phyloP scores from a whole-genome alignment of 208 protist species.

The Herpetomonas tarakana region DNA sequence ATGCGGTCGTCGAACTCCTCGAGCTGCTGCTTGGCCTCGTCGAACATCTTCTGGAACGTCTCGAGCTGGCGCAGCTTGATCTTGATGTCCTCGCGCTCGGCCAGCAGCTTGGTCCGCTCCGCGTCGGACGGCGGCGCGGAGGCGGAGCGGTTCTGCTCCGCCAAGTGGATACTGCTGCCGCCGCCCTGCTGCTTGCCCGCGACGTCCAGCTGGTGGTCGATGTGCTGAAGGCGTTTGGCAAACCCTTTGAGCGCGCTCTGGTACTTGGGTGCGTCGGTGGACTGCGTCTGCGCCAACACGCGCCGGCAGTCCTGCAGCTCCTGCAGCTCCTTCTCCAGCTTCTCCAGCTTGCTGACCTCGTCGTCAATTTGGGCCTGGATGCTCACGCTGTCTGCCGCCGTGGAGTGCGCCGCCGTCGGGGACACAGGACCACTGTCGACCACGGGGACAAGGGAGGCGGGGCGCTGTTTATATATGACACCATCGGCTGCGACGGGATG shows the following conservation, averaged over 20 bases:
- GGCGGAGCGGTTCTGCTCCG: too few relatives aligned
- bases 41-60: slow-evolving; percentile 38
- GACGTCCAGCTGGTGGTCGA: slow-evolving; percentile 24
- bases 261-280: slow-evolving; percentile 40
- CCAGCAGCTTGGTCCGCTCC: slow-evolving; percentile 11
- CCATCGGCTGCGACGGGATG: background rate
- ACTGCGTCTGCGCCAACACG: slow-evolving; percentile 23
- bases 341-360: slow-evolving; percentile 39
- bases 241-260: slow-evolving; percentile 39
- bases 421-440: background rate
- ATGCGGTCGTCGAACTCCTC: slow-evolving; percentile 67
- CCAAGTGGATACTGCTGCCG: background rate
- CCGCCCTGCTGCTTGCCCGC: slow-evolving; percentile 1
- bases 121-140: background rate
- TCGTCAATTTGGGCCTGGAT: slow-evolving; percentile 43
- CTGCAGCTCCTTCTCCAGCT: slow-evolving; percentile 54
- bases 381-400: background rate
- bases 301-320: slow-evolving; percentile 45
- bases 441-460: background rate
- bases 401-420: background rate
- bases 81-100: slow-evolving; percentile 25
- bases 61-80: slow-evolving; percentile 46
- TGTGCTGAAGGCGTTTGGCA: slow-evolving; percentile 25
- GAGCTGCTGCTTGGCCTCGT: slow-evolving; percentile 46
- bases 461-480: background rate